Evolutionary conservation across 768 basidiomycete genomes (phyloP).

Genomic region (Boletus reticulatus): DNA sequence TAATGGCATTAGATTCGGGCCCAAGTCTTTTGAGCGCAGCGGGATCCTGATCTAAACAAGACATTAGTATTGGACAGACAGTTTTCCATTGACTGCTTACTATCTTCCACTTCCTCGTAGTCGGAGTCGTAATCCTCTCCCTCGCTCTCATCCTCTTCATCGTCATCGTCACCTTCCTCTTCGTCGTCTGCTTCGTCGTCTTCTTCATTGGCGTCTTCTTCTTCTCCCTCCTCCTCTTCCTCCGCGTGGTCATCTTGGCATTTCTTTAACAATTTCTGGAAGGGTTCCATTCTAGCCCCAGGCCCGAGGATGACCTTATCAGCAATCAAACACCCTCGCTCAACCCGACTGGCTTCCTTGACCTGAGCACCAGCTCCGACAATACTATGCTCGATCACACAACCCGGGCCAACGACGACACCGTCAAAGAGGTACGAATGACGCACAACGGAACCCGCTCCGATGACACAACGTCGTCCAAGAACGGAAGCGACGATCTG

Average conservation of each 20-base stretch:
- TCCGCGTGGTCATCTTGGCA: constrained; percentile 33
- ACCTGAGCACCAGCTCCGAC: constrained; percentile 77
- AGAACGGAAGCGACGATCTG: constrained; percentile 73
- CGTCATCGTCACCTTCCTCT: constrained; percentile 32
- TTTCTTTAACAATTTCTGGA: constrained; percentile 69
- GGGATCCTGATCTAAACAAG: constrained; percentile 45
- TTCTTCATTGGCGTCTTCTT: constrained; percentile 21
- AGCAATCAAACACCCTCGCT: constrained; percentile 75
- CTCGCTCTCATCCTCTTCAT: constrained; percentile 30
- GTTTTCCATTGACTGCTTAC: constrained; percentile 39
- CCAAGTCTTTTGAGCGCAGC: constrained; percentile 52
- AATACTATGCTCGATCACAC: constrained; percentile 74
- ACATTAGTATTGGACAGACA: background rate
- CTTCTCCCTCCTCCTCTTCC: constrained; percentile 27
- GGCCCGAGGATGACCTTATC: constrained; percentile 81
- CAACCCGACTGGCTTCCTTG: constrained; percentile 62
- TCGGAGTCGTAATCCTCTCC: constrained; percentile 50
- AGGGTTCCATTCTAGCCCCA: constrained; percentile 61
- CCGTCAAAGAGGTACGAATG: constrained; percentile 85
- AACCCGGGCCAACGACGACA: constrained; percentile 65
- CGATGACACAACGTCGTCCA: constrained; percentile 72
- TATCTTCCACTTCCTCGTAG: constrained; percentile 62
- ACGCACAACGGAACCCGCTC: constrained; percentile 62
- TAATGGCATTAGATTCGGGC: constrained; percentile 67
- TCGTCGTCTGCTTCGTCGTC: constrained; percentile 37